Conservation (phyloP, 202 grass and related monocot genomes). For the Setaria italica region DNA sequence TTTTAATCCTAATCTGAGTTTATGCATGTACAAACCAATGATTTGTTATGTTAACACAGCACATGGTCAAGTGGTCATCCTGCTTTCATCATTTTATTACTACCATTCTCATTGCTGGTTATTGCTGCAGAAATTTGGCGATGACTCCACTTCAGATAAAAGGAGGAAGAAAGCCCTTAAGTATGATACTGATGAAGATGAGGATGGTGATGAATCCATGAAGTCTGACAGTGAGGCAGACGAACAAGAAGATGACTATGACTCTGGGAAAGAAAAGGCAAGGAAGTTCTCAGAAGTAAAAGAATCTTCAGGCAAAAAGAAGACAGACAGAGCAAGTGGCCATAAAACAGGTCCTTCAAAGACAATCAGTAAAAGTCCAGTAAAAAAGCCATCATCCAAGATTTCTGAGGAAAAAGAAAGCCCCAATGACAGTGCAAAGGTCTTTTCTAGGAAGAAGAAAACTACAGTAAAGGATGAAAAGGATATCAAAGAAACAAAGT, state of each 20-base stretch:
- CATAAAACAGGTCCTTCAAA: conserved; percentile 45
- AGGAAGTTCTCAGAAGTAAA: conserved; percentile 56
- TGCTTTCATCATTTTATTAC: conserved; percentile 31
- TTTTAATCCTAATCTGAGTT: conserved; percentile 18
- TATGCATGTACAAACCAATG: not conserved
- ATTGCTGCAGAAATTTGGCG: conserved; percentile 53
- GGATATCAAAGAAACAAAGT: conserved; percentile 68
- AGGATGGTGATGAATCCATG: conserved; percentile 61
- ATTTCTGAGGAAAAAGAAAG: conserved; percentile 60
- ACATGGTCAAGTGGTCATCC: conserved; percentile 20
- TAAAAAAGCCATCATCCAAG: conserved; percentile 54
- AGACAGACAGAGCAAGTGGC: conserved; percentile 42
- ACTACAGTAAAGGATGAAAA: conserved; percentile 45
- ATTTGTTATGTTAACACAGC: conserved; percentile 36
- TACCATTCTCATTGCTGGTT: conserved; percentile 30
- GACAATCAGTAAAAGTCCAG: conserved; percentile 54
- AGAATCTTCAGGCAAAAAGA: conserved; percentile 65
- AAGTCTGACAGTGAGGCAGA: conserved; percentile 67
- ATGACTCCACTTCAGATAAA: conserved; percentile 50
- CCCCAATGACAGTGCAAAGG: conserved; percentile 64
- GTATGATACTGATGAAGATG: conserved; percentile 77
- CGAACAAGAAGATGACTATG: conserved; percentile 62
- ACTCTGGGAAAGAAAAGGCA: conserved; percentile 48
- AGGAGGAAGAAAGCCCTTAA: conserved; percentile 53
- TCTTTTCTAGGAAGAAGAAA: conserved; percentile 96